phyloP scores from a whole-genome alignment of 345 rosid species.

The Physaria fendleri region DNA sequence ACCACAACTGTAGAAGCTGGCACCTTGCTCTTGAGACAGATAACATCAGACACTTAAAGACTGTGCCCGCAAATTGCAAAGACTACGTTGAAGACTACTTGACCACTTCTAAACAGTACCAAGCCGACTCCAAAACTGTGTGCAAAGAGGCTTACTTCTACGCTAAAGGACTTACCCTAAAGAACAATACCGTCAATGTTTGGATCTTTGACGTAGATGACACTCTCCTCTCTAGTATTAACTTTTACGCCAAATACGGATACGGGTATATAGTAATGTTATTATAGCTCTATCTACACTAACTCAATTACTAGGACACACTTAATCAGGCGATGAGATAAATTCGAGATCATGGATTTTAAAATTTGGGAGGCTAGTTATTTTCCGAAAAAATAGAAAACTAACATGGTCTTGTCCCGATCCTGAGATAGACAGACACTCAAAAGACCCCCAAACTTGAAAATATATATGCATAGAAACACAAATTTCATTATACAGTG shows the following conservation, averaged over 20 bases:
- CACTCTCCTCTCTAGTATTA: constrained; percentile 53
- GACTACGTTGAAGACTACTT: constrained; percentile 44
- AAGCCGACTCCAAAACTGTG: constrained; percentile 38
- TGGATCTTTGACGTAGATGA: constrained; percentile 69
- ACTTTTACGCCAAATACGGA: constrained; percentile 40
- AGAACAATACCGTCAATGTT: constrained; percentile 40
- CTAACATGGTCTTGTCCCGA: no score
- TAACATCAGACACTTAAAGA: constrained; percentile 38
- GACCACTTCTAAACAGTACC: constrained; percentile 27
- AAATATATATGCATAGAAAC: no score
- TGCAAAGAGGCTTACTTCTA: constrained; percentile 34
- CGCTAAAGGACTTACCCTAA: constrained; percentile 33
- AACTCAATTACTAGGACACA: no score
- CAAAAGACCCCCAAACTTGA: no score
- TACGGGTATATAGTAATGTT: no score
- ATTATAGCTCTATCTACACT: no score
- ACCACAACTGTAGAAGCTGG: constrained; percentile 55
- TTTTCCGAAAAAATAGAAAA: no score
- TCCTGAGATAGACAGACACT: no score
- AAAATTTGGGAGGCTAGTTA: no score
- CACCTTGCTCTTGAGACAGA: constrained; percentile 53
- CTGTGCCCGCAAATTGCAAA: constrained; percentile 43
- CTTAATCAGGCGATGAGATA: no score
- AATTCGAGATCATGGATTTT: no score
- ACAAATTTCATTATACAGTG: no score